Base-by-base conservation (phyloP, 495 filamentous ascomycete genomes). In the Polyplosphaeria fusca region DNA sequence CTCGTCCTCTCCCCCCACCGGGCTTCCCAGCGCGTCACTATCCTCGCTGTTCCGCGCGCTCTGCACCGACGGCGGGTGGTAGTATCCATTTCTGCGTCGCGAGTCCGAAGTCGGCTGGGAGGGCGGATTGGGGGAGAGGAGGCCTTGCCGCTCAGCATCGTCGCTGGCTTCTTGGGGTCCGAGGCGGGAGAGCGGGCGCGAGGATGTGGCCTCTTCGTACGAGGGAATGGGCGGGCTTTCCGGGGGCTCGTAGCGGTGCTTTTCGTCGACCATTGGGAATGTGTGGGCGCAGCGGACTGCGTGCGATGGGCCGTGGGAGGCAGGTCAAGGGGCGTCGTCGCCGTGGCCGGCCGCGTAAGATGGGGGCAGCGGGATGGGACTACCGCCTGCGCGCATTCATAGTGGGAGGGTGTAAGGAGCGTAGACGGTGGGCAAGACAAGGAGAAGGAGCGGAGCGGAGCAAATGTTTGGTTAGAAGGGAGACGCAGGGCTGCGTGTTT, bases 121-220 rank as follows among this genome's bases (percentile, higher is more conserved):
- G 22, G 46, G 16, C 65, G 49, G 41, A 54, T 57, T 38, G 66
- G 46, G 40, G 66, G 62, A 59, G 18, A 86, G 77, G 12, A 86
- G 73, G 20, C 77, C 79, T 67, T 86, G 80, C 71, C 83, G 74
- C 71, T 87, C 83, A 28, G 79, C 73, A 68, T 83, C 77, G 64
- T 79, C 77, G 67, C 77, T 79, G 44, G 75, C 72, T 62, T 82
- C 73, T 43, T 70, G 67, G 11, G 74, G 67, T 55, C 74, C 78
- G 28, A 86, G 78, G 56, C 86, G 79, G 37, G 84, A 86, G 35
- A 74, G 73, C 16, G 83, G 78, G 40, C 78, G 79, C 20, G 80
- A 82, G 30, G 77, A 79, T 53, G 74, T 83, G 49, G 93, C 91
- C 76, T 98, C 93, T 70, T 96, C 92, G 78, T 98, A 98, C 35